Conservation (phyloP, 2,329 filamentous ascomycete species). For the Claviceps spartinae region DNA sequence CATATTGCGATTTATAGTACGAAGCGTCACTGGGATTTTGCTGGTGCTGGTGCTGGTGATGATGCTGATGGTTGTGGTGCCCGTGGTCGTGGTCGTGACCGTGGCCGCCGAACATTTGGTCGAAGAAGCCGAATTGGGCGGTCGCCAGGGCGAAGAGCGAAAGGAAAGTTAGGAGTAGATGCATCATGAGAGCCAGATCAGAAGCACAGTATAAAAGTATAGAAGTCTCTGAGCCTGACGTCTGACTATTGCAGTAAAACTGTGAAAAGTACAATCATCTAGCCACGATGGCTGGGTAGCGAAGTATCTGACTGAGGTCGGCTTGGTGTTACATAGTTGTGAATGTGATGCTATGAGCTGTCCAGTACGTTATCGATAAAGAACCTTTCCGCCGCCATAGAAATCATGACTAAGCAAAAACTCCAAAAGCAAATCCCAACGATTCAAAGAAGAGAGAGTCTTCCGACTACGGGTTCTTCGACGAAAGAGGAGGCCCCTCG, state of each 20-base stretch:
- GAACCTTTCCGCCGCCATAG: neutral
- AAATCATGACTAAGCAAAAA: conserved; percentile 2
- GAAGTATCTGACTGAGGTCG: too few relatives aligned
- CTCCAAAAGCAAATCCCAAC: conserved; percentile 1
- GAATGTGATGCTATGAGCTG: neutral
- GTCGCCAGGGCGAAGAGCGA: conserved; percentile 47
- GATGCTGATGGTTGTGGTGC: conserved; percentile 36
- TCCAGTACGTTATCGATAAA: conserved; percentile 2
- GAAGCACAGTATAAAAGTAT: neutral
- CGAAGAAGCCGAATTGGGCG: conserved; percentile 91
- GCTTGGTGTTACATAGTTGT: too few relatives aligned
- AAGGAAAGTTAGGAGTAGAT: conserved; percentile 31
- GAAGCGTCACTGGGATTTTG: conserved; percentile 75
- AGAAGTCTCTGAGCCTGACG: neutral
- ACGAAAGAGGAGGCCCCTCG: neutral
- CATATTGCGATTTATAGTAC: conserved; percentile 63
- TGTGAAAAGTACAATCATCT: neutral
- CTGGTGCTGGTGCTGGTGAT: conserved; percentile 57
- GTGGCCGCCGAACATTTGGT: conserved; percentile 79
- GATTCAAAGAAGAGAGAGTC: neutral
- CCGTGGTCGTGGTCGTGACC: conserved; percentile 24
- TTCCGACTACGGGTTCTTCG: neutral
- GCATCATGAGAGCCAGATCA: conserved; percentile 14
- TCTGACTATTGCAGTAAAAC: neutral
- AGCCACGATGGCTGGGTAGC: too few relatives aligned